phyloP scores from a whole-genome alignment of 345 rosid species.

The Citrus medica region DNA sequence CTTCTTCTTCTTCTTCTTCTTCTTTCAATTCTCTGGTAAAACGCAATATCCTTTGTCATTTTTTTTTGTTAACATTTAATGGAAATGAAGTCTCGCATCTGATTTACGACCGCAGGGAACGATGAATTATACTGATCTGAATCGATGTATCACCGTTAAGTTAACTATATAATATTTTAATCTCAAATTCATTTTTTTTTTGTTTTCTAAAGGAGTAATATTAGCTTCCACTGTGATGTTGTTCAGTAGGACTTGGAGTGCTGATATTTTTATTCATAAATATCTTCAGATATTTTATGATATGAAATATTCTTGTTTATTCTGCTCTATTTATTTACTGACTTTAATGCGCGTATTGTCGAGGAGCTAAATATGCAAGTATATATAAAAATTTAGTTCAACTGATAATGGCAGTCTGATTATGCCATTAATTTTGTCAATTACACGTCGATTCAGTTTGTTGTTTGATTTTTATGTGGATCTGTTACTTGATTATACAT shows the following conservation, averaged over 20 bases:
- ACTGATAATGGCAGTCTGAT: neutral
- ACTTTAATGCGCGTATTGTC: neutral
- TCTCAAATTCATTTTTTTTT: too few species aligned
- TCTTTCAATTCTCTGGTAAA: too few species aligned
- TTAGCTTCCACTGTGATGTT: neutral
- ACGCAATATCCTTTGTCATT: too few species aligned
- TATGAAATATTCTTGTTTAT: neutral
- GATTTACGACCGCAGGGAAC: too few species aligned
- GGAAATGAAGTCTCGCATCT: too few species aligned
- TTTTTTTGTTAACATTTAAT: too few species aligned
- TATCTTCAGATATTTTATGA: neutral
- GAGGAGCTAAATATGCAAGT: neutral
- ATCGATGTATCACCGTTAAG: too few species aligned
- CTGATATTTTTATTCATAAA: neutral
- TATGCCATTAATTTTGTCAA: neutral
- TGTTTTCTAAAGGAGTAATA: neutral
- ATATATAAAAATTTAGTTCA: neutral
- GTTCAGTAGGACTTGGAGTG: neutral
- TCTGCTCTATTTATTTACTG: neutral
- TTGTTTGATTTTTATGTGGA: neutral
- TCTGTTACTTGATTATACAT: neutral
- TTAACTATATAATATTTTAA: too few species aligned
- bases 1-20: too few species aligned
- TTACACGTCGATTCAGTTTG: neutral
- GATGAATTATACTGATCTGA: too few species aligned